A percentile compares a stretch with the other conserved stretches of the same genome.
Evolutionary conservation across 225 moss, liverwort and hornwort genomes (phyloP).

Genomic region (Climacium dendroides): DNA sequence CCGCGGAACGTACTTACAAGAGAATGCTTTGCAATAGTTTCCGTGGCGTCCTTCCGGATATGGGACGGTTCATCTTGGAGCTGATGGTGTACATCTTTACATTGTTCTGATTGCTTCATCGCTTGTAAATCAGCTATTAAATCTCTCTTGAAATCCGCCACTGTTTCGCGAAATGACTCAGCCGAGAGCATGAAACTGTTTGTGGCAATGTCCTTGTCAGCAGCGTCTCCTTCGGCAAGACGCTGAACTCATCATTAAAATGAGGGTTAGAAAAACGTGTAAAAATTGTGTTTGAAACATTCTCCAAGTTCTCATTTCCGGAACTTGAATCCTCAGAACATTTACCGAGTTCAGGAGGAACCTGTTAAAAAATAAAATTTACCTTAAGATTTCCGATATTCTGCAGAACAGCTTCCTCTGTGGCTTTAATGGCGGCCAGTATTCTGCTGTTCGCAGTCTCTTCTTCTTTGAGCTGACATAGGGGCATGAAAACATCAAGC

Average conservation of each 20-base stretch:
- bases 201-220: neutral
- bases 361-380: neutral
- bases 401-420: conserved; percentile 11
- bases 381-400: conserved; percentile 19
- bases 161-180: conserved; percentile 7
- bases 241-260: neutral
- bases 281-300: neutral
- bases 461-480: conserved; percentile 38
- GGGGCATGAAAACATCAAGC: neutral
- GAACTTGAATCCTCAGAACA: neutral
- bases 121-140: neutral
- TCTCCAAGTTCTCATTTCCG: neutral
- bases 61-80: neutral
- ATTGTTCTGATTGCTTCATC: neutral
- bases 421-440: conserved; percentile 9
- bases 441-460: conserved; percentile 31
- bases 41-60: neutral
- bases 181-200: neutral
- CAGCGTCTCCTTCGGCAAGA: neutral
- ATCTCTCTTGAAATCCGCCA: conserved; percentile 2
- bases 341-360: neutral
- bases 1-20: neutral
- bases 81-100: neutral
- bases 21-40: neutral
- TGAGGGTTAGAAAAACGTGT: neutral